Base-by-base conservation (phyloP, 1,284 basidiomycete genomes). In the Moesziomyces antarcticus region DNA sequence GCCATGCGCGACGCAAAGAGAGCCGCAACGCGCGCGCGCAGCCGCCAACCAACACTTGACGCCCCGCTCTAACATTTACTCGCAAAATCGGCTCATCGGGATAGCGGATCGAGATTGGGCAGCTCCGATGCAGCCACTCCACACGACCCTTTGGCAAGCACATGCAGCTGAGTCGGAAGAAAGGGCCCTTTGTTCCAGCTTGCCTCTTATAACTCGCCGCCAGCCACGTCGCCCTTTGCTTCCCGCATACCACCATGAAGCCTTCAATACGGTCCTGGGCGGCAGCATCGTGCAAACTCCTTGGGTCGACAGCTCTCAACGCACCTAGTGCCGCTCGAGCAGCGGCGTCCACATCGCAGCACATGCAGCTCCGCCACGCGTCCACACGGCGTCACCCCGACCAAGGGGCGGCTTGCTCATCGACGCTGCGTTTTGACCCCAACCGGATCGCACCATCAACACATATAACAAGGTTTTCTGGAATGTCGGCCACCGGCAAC, bases 251-350 rank as follows among this genome's bases (percentile, higher is more conserved):
- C 37, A 40, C 3, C 16, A 67, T 67, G 64, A 61, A 40, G 24
- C 50, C 50, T 27, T 68, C 59, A 43, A 55, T 68, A 62, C 44
- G 50, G 22, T 44, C 47, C 11, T 50, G 21, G 42, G 42, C 27
- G 18, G 22, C 21, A 20, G 14, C 41, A 4, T 40, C 50, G 33
- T 24, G 48, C 7, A 18, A 37, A 0, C 35, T 30, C 18, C 24
- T 18, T 8, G 7, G 24, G 20, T 3, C 37, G 13, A 48, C 16
- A 25, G 13, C 42, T 14, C 11, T 21, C 24, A 47, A 9, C 22
- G 24, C 13, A 1, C 4, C 18, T 5, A 40, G 11, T 16, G 16
- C 37, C 14, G 18, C 37, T 18, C 37, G 37, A 16, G 37, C 16
- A 18, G 16, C 18, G 16, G 14, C 37, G 16, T 16, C 37, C 3